Evolutionary conservation across 2,329 filamentous ascomycete genomes (phyloP), one percentile per base, ranked within the genome.

Genomic region (Talaromyces albobiverticillius): DNA sequence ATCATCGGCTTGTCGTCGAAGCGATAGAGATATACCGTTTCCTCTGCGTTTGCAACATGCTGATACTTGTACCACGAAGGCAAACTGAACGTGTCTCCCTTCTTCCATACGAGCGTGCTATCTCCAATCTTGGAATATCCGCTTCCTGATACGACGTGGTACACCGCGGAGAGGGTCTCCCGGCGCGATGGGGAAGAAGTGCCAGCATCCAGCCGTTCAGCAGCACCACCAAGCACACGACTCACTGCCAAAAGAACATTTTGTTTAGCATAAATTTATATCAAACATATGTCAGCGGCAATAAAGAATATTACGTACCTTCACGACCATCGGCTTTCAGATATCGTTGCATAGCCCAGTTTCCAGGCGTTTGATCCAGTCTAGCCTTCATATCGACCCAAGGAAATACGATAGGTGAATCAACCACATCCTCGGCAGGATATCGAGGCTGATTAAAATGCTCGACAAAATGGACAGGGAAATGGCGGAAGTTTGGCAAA

Each of bases 1-100:
- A 82, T 64, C 79, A 83, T 81, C 0, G 79, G 79, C 66, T 75
- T 78, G 57, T 83, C 81, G 57, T 81, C 74, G 56, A 82, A 82
- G 0, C 76, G 69, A 56, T 81, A 82, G 25, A 83, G 57, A 60
- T 83, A 82, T 0, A 76, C 75, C 0, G 64, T 66, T 31, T 67
- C 60, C 2, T 54, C 57, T 3, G 20, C 2, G 11, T 64, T 64
- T 1, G 78, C 75, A 51, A 73, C 72, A 59, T 82, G 79, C 60
- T 79, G 71, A 55, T 79, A 80, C 11, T 56, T 61, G 47, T 79
- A 65, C 80, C 81, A 83, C 0, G 79, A 63, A 0, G 80, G 81
- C 11, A 83, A 68, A 57, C 76, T 80, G 55, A 83, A 83, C 0
- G 78, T 83, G 61, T 83, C 81, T 2, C 78, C 76, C 38, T 70